Conservation (phyloP, 495 filamentous ascomycete species). For the Penicillium longicatenatum region DNA sequence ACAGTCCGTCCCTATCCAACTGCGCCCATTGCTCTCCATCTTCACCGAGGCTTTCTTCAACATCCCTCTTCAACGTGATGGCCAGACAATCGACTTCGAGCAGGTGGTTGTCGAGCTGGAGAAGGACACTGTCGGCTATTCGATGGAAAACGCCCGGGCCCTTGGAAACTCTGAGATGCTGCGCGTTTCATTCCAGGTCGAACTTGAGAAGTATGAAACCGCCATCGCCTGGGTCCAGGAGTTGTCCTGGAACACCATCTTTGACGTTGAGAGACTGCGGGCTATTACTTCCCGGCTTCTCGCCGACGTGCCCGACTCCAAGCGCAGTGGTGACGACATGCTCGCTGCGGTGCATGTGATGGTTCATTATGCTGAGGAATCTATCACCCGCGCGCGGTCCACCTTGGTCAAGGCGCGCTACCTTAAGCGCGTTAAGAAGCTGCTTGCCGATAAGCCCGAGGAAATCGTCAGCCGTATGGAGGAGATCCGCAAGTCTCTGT, state of each 20-base stretch:
- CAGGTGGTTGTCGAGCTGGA: conserved; percentile 87
- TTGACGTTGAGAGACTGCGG: conserved; percentile 78
- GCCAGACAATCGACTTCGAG: conserved; percentile 81
- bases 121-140: conserved; percentile 84
- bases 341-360: conserved; percentile 73
- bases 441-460: conserved; percentile 71
- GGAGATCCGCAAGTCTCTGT: conserved; percentile 69
- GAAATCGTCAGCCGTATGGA: conserved; percentile 74
- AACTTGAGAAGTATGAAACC: conserved; percentile 81
- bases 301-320: conserved; percentile 90
- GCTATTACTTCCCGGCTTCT: conserved; percentile 85
- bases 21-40: conserved; percentile 79
- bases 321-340: conserved; percentile 79
- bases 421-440: conserved; percentile 76
- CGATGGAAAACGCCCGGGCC: conserved; percentile 62
- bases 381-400: conserved; percentile 72
- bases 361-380: conserved; percentile 72
- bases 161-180: conserved; percentile 80
- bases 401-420: conserved; percentile 89
- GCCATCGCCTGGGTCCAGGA: conserved; percentile 83
- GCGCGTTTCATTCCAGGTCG: conserved; percentile 78
- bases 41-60: conserved; percentile 94
- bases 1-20: conserved; percentile 65
- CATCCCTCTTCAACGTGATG: conserved; percentile 78
- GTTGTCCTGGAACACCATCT: conserved; percentile 84